Evolutionary conservation across 106 monocot genomes (phyloP), one percentile per base, ranked within the genome.

Genomic region (Dendrobium catenatum): DNA sequence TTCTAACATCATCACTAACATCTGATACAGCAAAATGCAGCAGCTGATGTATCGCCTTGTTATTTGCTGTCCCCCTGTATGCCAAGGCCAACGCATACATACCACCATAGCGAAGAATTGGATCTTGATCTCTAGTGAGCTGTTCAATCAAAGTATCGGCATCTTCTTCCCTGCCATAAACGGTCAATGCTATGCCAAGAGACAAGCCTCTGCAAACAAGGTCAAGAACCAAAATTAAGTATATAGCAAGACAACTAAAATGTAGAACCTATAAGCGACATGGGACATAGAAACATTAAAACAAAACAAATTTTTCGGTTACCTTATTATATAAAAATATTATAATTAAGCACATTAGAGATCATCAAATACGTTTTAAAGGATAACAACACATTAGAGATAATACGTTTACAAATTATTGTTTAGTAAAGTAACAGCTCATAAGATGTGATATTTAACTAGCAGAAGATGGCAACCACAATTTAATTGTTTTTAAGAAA

Each of bases 1-100:
- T 91, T 47, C 99, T 82, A 16, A 99, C 99, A 89, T 99, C 99
- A 89, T 99, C 99, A 84, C 95, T 99, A 59, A 95, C 99, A 83
- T 99, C 99, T 9, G 99, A 99, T 40, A 99, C 95, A 82, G 99
- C 99, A 84, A 99, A 99, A 88, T 99, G 99, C 77, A 99, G 91
- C 79, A 99, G 81, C 80, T 99, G 95, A 77, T 95, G 99, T 78
- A 99, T 99, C 74, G 99, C 99, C 84, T 95, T 99, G 80, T 99
- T 99, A 83, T 99, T 99, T 75, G 99, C 87, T 26, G 99, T 99
- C 51, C 99, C 99, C 5, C 95, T 85, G 79, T 99, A 99, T 40
- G 95, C 99, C 81, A 99, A 85, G 42, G 93, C 99, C 83, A 99
- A 82, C 10, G 99, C 99, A 67, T 95, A 99, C 95, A 99, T 99